phyloP scores from a whole-genome alignment of 371 early-diverging fungal genomes.

The Mucor saturninus region DNA sequence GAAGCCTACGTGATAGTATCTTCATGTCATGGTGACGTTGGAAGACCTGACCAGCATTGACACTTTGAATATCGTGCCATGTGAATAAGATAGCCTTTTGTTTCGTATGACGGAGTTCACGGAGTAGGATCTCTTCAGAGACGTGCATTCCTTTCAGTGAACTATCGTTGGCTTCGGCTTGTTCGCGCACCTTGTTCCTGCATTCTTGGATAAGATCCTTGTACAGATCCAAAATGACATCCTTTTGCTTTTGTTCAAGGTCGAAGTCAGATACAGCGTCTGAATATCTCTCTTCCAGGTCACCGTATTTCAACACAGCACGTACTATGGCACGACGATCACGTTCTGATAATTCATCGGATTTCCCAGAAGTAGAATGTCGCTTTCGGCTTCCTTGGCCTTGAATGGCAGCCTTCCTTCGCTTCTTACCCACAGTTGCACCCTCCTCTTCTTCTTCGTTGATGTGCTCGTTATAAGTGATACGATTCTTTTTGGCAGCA shows the following conservation, averaged over 20 bases:
- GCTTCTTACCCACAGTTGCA: conserved; percentile 15
- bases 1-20: conserved; percentile 44
- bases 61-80: conserved; percentile 77
- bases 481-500: conserved; percentile 53
- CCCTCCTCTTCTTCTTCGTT: conserved; percentile 38
- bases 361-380: conserved; percentile 27
- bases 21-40: conserved; percentile 66
- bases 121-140: conserved; percentile 47
- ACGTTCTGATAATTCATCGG: conserved; percentile 68
- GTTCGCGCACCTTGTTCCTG: conserved; percentile 66
- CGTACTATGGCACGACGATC: conserved; percentile 83
- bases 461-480: conserved; percentile 39
- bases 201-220: conserved; percentile 76
- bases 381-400: conserved; percentile 16
- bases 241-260: conserved; percentile 71
- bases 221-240: conserved; percentile 59
- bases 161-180: conserved; percentile 28
- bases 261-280: conserved; percentile 83
- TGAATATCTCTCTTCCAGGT: conserved; percentile 74
- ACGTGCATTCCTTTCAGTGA: conserved; percentile 6
- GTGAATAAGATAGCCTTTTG: conserved; percentile 81
- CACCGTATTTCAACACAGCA: conserved; percentile 82
- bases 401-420: conserved; percentile 1
- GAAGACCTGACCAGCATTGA: conserved; percentile 83
- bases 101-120: conserved; percentile 62